phyloP scores from a whole-genome alignment of 2,329 filamentous ascomycete species.

The Gremmenia infestans region DNA sequence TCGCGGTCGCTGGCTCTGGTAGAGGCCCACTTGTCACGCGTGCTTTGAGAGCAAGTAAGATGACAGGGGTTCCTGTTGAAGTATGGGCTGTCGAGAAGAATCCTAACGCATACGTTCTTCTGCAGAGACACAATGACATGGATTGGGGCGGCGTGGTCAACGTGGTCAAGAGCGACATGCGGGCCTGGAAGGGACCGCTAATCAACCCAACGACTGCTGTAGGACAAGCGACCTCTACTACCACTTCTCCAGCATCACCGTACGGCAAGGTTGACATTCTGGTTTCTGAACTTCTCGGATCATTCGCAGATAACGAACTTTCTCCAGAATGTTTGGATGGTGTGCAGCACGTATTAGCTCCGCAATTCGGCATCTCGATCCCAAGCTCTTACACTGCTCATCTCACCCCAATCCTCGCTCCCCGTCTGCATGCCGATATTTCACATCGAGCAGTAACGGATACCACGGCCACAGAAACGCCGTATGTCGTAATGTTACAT shows the following conservation, averaged over 20 bases:
- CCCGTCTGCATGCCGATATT: conserved; percentile 80
- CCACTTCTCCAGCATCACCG: conserved; percentile 36
- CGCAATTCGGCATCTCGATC: conserved; percentile 83
- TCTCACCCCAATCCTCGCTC: conserved; percentile 84
- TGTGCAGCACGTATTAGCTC: conserved; percentile 80
- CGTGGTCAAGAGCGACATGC: conserved; percentile 95
- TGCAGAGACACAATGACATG: conserved; percentile 77
- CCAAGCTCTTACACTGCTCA: conserved; percentile 91
- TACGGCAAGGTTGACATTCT: conserved; percentile 80
- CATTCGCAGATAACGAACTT: conserved; percentile 94
- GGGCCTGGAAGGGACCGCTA: conserved; percentile 84
- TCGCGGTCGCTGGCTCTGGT: conserved; percentile 90
- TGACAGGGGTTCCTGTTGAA: conserved; percentile 71
- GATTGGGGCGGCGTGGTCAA: conserved; percentile 79
- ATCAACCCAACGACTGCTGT: conserved; percentile 28
- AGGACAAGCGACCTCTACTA: conserved; percentile 32
- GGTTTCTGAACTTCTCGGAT: conserved; percentile 88
- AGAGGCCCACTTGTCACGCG: conserved; percentile 88
- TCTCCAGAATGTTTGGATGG: conserved; percentile 96
- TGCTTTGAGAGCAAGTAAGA: conserved; percentile 73
- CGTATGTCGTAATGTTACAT: conserved; percentile 91
- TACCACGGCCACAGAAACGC: conserved; percentile 74
- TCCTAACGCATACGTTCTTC: conserved; percentile 90
- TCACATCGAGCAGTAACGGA: conserved; percentile 56
- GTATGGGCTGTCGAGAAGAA: conserved; percentile 98